Evolutionary conservation across 345 rosid species (phyloP), one percentile per base, ranked within the genome.

Genomic region (Salix brachista): DNA sequence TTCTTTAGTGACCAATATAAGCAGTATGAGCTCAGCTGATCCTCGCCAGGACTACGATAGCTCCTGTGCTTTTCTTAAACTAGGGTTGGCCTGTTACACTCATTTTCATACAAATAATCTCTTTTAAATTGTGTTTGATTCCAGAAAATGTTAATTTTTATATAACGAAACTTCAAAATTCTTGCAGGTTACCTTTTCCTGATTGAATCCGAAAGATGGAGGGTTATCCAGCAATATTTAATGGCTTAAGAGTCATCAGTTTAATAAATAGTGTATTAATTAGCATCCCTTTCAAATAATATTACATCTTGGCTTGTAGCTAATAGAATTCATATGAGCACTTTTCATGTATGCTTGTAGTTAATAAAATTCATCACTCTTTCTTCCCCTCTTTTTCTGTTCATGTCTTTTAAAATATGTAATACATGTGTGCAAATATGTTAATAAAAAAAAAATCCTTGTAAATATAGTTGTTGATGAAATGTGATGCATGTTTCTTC

Each of bases 61-160:
- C 36, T 68, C 66, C 6, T 75, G 73, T 12, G 41, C 77, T 67
- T 84, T 70, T 21, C 86, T 86, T 54, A 81, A 65, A 73, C 67
- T 86, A 78, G 85, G 87, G 87, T 86, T 46, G 41, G 81, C 41
- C 46, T 28, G 10, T 72, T 50, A 7, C 48, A 16, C 32, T 56
- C 26, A 56, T 30, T 46, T 21, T 11, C 70, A 25, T 62, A 39
- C 62, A 19, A 14, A 19, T 9, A 32, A 3, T 65, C 19, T 66
- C n/a, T 75, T 2, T 54, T 6, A 46, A 34, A 41, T 2, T 46
- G 50, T 46, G 37, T 54, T 1, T 21, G 25, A 54, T 50, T 50
- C 21, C 56, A 17, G 56, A 5, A 1, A 48, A 3, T 50, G 6
- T 50, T 50, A 4, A 16, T 16, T 50, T 44, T 44, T 17, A 50